These are phyloP conservation scores for Mortierella sp. DNA, from an alignment of 371 early-diverging fungal species.

Conservation along the genomic window DNA sequence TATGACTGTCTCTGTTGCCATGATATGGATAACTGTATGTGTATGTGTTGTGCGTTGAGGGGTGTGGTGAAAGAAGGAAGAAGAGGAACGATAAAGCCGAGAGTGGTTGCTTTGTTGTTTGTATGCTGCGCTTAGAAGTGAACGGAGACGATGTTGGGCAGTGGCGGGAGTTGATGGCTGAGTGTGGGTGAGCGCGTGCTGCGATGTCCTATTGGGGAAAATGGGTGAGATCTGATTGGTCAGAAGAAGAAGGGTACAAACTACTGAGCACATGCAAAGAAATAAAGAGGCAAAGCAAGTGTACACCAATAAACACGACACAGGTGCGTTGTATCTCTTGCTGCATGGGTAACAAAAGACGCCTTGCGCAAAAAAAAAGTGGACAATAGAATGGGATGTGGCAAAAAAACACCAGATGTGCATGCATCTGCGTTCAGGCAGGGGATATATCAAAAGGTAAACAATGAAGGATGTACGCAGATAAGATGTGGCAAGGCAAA, in stretches of 20 bases:
- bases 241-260: neutral
- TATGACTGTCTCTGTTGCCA: conserved; percentile 55
- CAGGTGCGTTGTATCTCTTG: too few relatives aligned
- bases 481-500: conserved; percentile 8
- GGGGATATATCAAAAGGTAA: too few relatives aligned
- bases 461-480: neutral
- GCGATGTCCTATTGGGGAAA: neutral
- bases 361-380: too few relatives aligned
- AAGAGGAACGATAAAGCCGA: neutral
- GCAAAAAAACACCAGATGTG: neutral
- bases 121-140: too few relatives aligned
- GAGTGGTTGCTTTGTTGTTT: neutral
- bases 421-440: neutral
- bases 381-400: neutral
- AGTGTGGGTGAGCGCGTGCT: neutral
- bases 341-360: too few relatives aligned
- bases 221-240: neutral
- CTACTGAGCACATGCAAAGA: too few relatives aligned
- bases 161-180: neutral
- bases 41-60: neutral
- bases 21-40: neutral
- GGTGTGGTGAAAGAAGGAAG: neutral
- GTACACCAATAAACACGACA: too few relatives aligned
- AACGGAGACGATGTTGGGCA: too few relatives aligned
- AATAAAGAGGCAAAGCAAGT: neutral